Evolutionary conservation across 2,329 filamentous ascomycete species (phyloP).

Genomic region (Ceratocystis eucalypticola): DNA sequence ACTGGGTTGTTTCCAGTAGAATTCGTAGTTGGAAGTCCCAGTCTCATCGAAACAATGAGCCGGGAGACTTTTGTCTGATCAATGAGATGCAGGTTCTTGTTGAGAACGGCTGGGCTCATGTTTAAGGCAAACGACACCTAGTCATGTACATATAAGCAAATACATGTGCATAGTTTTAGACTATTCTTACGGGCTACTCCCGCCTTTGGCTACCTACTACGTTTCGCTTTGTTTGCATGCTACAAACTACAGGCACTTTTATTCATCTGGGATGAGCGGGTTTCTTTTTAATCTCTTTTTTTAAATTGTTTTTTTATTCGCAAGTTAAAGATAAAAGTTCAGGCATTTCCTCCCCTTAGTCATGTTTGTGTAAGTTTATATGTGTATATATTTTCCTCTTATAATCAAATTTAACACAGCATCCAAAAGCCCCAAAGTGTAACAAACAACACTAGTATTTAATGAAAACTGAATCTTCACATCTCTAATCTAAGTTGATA

Average conservation of each 20-base stretch:
- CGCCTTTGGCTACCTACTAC: background rate
- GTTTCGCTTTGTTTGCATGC: background rate
- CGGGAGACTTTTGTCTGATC: conserved; percentile 40
- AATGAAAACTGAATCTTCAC: too few species aligned
- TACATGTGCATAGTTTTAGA: background rate
- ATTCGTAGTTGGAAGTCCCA: conserved; percentile 29
- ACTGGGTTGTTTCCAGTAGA: conserved; percentile 29
- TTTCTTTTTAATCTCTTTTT: background rate
- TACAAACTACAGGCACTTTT: background rate
- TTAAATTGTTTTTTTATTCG: background rate
- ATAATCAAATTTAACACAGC: too few species aligned
- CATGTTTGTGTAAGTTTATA: too few species aligned
- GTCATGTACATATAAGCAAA: background rate
- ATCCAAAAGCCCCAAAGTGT: too few species aligned
- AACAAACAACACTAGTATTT: too few species aligned
- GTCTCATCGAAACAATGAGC: conserved; percentile 29
- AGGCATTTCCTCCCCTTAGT: too few species aligned
- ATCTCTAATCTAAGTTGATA: too few species aligned
- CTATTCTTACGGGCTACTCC: background rate
- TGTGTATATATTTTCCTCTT: too few species aligned
- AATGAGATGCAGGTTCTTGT: conserved; percentile 49
- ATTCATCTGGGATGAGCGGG: background rate
- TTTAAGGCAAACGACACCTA: conserved; percentile 24
- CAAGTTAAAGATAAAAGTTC: too few species aligned
- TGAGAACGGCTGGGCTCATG: conserved; percentile 45